Conservation (phyloP, 495 filamentous ascomycete species). For the Annulohypoxylon moriforme region DNA sequence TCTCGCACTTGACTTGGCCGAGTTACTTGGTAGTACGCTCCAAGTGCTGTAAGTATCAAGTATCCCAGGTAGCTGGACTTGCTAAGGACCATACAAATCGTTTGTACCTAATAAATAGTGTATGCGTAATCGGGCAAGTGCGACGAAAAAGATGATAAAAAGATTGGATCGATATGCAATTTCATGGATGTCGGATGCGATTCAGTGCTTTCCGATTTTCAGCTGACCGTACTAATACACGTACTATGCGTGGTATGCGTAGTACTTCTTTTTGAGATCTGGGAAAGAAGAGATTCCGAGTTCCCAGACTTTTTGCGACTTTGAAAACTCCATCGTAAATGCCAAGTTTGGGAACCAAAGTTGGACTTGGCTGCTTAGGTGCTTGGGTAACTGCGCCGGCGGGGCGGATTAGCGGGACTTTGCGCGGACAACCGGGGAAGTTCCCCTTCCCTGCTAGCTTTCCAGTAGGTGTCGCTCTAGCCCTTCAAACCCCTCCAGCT, state of each 20-base stretch:
- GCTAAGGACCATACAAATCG: neutral
- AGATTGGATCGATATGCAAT: slow-evolving; percentile 5
- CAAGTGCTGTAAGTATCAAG: too few species aligned
- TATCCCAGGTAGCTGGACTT: neutral
- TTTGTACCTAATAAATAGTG: slow-evolving; percentile 1
- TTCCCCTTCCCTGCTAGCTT: slow-evolving; percentile 24
- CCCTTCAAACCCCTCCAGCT: slow-evolving; percentile 15
- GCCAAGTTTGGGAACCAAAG: slow-evolving; percentile 16
- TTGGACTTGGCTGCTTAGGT: too few species aligned
- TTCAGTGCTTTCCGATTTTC: slow-evolving; percentile 6
- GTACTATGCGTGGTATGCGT: too few species aligned
- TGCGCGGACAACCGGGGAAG: slow-evolving; percentile 27
- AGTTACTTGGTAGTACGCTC: too few species aligned
- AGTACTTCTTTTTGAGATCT: neutral
- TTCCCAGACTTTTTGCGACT: slow-evolving; percentile 15
- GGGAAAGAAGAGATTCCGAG: neutral
- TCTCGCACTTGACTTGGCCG: slow-evolving; percentile 24
- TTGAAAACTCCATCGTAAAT: slow-evolving; percentile 11
- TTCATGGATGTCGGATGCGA: slow-evolving; percentile 6
- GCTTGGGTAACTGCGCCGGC: slow-evolving; percentile 20
- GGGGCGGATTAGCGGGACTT: slow-evolving; percentile 37
- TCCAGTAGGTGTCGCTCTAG: slow-evolving; percentile 10
- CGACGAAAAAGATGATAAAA: neutral
- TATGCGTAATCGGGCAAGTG: slow-evolving; percentile 13
- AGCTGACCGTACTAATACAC: neutral